Percentiles rank a stretch among this genome's conserved stretches.
These are phyloP conservation scores for Boletus insuetus DNA, from an alignment of 768 basidiomycete genomes.

Conservation along the genomic window DNA sequence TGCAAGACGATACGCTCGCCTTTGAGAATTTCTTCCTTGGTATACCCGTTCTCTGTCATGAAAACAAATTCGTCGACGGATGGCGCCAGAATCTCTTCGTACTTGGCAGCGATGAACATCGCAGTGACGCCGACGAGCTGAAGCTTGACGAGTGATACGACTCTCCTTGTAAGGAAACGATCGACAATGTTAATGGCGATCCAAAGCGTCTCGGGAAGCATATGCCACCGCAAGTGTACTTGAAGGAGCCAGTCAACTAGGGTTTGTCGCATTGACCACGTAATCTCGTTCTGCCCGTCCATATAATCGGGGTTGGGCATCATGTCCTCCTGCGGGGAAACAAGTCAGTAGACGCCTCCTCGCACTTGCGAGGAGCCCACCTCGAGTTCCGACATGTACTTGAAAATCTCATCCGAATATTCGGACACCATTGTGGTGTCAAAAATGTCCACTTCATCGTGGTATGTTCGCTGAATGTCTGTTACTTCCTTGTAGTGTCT, in stretches of 20 bases:
- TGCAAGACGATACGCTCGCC: conserved; percentile 96
- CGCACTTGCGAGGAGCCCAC: conserved; percentile 40
- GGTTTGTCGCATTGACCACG: conserved; percentile 92
- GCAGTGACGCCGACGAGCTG: conserved; percentile 98
- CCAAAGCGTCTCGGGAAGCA: conserved; percentile 99
- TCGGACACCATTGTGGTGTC: conserved; percentile 95
- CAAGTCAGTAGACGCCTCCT: conserved; percentile 18
- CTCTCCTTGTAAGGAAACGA: conserved; percentile 84
- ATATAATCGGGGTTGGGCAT: conserved; percentile 96
- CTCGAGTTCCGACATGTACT: conserved; percentile 94
- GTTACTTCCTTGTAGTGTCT: conserved; percentile 62
- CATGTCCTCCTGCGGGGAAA: conserved; percentile 56
- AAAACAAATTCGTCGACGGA: conserved; percentile 97
- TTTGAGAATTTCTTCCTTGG: conserved; percentile 94
- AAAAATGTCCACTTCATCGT: conserved; percentile 70
- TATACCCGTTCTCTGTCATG: conserved; percentile 96
- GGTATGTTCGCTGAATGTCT: conserved; percentile 57
- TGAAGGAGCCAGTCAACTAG: conserved; percentile 98
- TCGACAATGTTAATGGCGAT: conserved; percentile 97
- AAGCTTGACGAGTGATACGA: conserved; percentile 85
- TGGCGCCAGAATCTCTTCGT: conserved; percentile 98
- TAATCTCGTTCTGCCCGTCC: conserved; percentile 88
- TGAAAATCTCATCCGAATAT: conserved; percentile 97
- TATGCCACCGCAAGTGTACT: conserved; percentile 96
- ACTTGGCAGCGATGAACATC: conserved; percentile 98